Base-by-base conservation (phyloP, 2,329 filamentous ascomycete species). In the Onygena corvina region DNA sequence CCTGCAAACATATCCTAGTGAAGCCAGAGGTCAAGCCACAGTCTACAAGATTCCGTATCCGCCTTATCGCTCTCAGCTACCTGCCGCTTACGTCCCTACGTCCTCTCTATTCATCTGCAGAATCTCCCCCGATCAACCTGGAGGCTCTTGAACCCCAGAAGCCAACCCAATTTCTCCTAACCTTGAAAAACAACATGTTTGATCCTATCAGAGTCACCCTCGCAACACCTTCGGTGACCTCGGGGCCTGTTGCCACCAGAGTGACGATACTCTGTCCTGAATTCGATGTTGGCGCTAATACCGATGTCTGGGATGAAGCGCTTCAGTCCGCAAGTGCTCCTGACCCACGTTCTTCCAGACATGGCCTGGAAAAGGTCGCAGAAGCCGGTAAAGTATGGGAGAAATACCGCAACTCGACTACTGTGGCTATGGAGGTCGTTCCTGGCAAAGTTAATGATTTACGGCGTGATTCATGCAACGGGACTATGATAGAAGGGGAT, bases 341-440 rank as follows among this genome's bases (percentile, higher is more conserved):
- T 60, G 61, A 68, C 59, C 58, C 62, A 62, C 59, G 70, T 68
- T 59, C 69, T 18, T 63, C 64, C 3, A 65, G 64, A 25, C 61
- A 67, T 11, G 66, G 65, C 61, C 61, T 54, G 58, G 65, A 68
- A 34, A 73, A 70, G 46, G 76, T 79, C 45, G 80, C 85, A 12
- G 88, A 94, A 65, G 86, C 86, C 0, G 92, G 90, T 47, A 96
- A 96, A 67, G 81, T 96, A n/a, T 98, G 87, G 85, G 89, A 95
- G 55, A 79, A 83, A 48, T 90, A 89, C 0, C 76, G 89, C 30
- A 98, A 96, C 64, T 95, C 89, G 86, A 92, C 92, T 12, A 92
- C 83, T 56, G 86, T 98, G 8, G 85, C 95, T 16, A 74, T 98
- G 21, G 92, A 98, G 64, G 83, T 98, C 11, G 78, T 95, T 78